Evolutionary conservation across 2,329 filamentous ascomycete genomes (phyloP).

Genomic region (Didymella lethalis): DNA sequence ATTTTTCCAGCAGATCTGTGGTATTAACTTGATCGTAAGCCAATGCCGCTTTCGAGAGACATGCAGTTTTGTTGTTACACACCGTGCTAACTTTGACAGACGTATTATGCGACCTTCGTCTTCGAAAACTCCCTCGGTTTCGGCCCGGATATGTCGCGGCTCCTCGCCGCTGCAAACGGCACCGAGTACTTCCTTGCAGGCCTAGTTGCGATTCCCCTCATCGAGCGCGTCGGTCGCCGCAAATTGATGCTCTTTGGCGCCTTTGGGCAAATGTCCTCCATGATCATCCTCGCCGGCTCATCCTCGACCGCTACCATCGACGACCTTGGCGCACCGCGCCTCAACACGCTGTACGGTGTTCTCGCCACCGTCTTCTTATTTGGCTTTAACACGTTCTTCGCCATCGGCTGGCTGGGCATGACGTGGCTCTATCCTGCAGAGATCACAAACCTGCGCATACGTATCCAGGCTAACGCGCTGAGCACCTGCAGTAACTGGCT

Average conservation of each 20-base stretch:
- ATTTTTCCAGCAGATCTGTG: conserved; percentile 54
- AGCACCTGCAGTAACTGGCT: conserved; percentile 72
- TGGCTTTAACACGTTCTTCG: conserved; percentile 93
- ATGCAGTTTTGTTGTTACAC: too few species aligned
- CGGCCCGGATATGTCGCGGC: conserved; percentile 41
- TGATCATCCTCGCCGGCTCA: conserved; percentile 45
- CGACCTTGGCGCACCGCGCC: conserved; percentile 26
- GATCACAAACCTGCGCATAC: conserved; percentile 87
- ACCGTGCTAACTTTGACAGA: conserved; percentile 19
- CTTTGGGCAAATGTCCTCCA: conserved; percentile 42
- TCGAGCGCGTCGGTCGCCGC: conserved; percentile 49
- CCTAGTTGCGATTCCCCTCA: conserved; percentile 52
- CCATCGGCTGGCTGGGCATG: conserved; percentile 77
- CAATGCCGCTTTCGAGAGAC: too few species aligned
- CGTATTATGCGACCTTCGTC: conserved; percentile 54
- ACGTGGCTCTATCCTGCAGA: conserved; percentile 73
- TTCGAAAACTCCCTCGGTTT: conserved; percentile 53
- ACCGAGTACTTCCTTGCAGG: conserved; percentile 53
- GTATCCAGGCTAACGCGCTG: conserved; percentile 84
- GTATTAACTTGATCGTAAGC: conserved; percentile 46
- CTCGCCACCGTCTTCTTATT: conserved; percentile 79
- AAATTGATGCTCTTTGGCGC: conserved; percentile 50
- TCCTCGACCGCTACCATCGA: conserved; percentile 35
- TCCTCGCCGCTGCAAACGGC: conserved; percentile 51
- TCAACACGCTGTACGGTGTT: conserved; percentile 15